Percentiles rank a stretch among this genome's conserved stretches.
Evolutionary conservation across 192 early-diverging fungal species (phyloP).

Genomic region (Radiomyces spectabilis): DNA sequence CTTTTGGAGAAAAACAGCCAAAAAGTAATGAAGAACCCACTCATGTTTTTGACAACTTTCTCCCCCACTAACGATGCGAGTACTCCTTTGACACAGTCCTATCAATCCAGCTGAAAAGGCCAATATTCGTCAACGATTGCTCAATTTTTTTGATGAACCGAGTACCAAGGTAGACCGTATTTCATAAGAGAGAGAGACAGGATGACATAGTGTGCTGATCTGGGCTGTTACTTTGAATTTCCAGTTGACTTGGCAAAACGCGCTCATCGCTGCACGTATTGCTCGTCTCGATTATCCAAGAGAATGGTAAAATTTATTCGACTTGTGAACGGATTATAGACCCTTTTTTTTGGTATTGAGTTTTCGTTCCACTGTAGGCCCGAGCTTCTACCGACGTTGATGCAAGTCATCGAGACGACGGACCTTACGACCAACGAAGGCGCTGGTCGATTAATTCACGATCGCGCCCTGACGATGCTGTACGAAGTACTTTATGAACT

Average conservation of each 20-base stretch:
- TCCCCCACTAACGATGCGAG: background rate
- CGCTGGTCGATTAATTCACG: slow-evolving; percentile 44
- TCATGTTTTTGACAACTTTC: background rate
- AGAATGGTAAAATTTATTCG: slow-evolving; percentile 64
- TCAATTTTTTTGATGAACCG: slow-evolving; percentile 64
- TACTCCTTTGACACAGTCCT: slow-evolving; percentile 31
- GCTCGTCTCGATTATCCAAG: slow-evolving; percentile 81
- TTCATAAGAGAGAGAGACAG: too few species aligned
- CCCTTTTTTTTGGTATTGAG: background rate
- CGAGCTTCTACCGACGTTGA: slow-evolving; percentile 44
- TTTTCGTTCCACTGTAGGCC: slow-evolving; percentile 35
- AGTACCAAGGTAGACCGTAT: slow-evolving; percentile 54
- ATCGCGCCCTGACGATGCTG: slow-evolving; percentile 65
- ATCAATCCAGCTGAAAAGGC: slow-evolving; percentile 66
- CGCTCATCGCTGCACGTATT: slow-evolving; percentile 72
- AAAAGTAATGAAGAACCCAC: slow-evolving; percentile 42
- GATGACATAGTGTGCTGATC: too few species aligned
- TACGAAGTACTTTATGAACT: slow-evolving; percentile 34
- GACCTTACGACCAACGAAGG: slow-evolving; percentile 21
- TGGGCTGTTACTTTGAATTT: background rate
- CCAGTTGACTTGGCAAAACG: slow-evolving; percentile 67
- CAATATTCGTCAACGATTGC: slow-evolving; percentile 53
- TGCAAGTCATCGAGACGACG: slow-evolving; percentile 49
- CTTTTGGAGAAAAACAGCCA: slow-evolving; percentile 78
- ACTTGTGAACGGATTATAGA: background rate